Base-by-base conservation (phyloP, 1,284 basidiomycete genomes). In the Pseudozyma sp. region DNA sequence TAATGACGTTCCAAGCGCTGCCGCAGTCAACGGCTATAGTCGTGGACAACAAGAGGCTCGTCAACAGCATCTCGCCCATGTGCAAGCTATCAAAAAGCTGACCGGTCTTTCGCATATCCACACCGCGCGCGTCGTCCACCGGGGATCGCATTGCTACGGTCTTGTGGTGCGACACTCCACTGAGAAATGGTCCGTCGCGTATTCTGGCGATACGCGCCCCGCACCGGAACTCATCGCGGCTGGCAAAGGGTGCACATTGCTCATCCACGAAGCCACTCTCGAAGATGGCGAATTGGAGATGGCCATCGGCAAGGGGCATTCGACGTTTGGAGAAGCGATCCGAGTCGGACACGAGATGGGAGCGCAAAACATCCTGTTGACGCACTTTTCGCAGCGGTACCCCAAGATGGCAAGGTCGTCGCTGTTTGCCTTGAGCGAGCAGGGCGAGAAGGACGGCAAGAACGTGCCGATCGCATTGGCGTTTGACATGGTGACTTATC, bases 231-330 rank as follows among this genome's bases (percentile, higher is more conserved):
- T 98, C 5, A 89, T 91, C 29, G 83, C 87, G 42, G 90, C 90
- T 0, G 94, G 92, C 0, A 79, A 87, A 51, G 86, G 87, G 55
- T 90, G 92, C 0, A 94, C 93, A 0, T 84, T 98, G 7, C 87
- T 98, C 37, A 94, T 98, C 46, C 95, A 98, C 82, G 95, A 98
- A 85, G 93, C 95, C 0, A 94, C 94, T 3, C 90, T 97, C 88
- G 90, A 89, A 4, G 91, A 94, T 72, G 90, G 90, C 60, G 64
- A 82, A 58, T 68, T 50, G 0, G 88, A 88, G 14, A 85, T 92
- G 84, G 95, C 95, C 0, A 82, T 82, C 2, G 85, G 85, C 45
- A 97, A 97, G 86, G 91, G 91, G 0, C 95, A 97, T 84, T 93
- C 92, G 71, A 98, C 94, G 0, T 89, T 94, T 68, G 90, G 92